Evolutionary conservation across 208 protist species (phyloP), one percentile per base, ranked within the genome.

Genomic region (Strigomonas culicis): DNA sequence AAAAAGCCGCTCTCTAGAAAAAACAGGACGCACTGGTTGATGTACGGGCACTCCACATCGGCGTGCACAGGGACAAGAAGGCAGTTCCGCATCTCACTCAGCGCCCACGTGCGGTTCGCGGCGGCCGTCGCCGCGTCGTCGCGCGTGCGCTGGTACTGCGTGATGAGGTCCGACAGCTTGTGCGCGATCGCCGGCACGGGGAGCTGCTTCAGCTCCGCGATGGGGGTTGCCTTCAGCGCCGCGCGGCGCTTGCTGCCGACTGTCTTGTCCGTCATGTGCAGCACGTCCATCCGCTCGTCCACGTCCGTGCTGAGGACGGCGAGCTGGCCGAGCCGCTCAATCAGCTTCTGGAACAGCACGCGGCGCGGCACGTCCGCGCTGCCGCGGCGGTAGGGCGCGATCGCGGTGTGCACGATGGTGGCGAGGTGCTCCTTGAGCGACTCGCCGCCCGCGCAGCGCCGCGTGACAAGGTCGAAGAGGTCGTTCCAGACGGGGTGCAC

Each of bases 401-500:
- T 88, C 43, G 79, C 80, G 66, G 79, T 95, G 76, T 95, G 86
- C 41, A 93, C 55, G 59, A 95, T 80, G 3, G 84, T 90, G 63
- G 72, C 82, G 28, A 95, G 63, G 68, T 95, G 90, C 72, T 91
- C 84, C 75, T 89, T 84, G 72, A 95, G 71, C 4, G 90, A 93
- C 79, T 95, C 86, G 24, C 90, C 90, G 28, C 61, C 41, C 4
- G 80, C 82, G 52, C 82, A 88, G 44, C 90, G 86, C 11, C 63
- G 70, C 24, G 74, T 30, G n/a, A 95, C 68, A 30, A 92, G 76
- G 27, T 85, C 51, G 56, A 95, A 85, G 61, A 92, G 75, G 63
- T 93, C 83, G n/a, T 82, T 63, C 87, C 90, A 95, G 25, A 95
- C 83, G 2, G 90, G 90, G 74, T 95, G 90, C 24, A 93, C 79